Base-by-base conservation (phyloP, 1,284 basidiomycete species). In the Heliocybe sulcata region DNA sequence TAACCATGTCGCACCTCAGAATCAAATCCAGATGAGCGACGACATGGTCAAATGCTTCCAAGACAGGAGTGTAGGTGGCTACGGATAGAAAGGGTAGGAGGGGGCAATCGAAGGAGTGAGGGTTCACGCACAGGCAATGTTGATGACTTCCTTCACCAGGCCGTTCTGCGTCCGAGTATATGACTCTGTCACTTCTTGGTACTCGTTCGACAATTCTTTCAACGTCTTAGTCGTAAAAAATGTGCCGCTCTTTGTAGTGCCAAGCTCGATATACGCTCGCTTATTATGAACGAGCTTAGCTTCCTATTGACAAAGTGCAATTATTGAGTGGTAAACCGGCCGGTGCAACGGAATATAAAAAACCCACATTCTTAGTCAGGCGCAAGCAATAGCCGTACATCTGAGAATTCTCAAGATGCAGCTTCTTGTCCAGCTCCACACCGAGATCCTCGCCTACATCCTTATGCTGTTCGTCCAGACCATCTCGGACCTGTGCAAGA, bases 311-410 rank as follows among this genome's bases (percentile, higher is more conserved):
- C 26, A 26, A 26, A 3, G 29, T 27, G 35, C 6, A 48, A n/a
- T 45, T 16, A 54, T n/a, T n/a, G n/a, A n/a, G 31, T 1, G n/a
- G 9, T 26, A 27, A 20, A 45, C 19, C 25, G 47, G 35, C 51
- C 1, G 1, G 2, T 27, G 42, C 25, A 49, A 29, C 6, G 33
- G n/a, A 11, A 54, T 51, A 4, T 47, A 47, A 23, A 19, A 31
- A 12, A 79, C 82, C 35, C 68, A 93, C 92, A 56, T 83, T 90
- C 69, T 97, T 97, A 6, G 94, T 97, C 35, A 99, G 72, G 22
- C 97, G 77, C 72, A 99, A 91, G 64, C 92, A 95, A 67, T 98
- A 97, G 2, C 95, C 95, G 67, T 98, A 94, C 3, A 85, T 81
- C 56, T 82, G 80, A 58, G 90, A 92, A 64, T 97, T 96, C 73